A percentile compares a stretch with the other conserved stretches of the same genome.
Evolutionary conservation across 768 basidiomycete genomes (phyloP).

Genomic region (Macrolepiota dolichaula): DNA sequence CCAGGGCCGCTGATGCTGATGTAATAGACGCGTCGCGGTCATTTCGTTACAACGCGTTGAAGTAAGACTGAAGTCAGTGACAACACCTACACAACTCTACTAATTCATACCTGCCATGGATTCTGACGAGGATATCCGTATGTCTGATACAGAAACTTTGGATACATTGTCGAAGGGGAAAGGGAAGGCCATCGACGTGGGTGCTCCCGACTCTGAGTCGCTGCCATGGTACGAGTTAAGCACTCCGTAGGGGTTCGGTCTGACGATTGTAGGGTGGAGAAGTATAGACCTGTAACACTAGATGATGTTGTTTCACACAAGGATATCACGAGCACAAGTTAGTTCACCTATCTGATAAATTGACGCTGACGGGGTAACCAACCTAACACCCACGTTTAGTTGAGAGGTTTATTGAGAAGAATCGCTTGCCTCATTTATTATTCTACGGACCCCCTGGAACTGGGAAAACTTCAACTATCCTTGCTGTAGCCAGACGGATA

Average conservation of each 20-base stretch:
- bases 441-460: conserved; percentile 99
- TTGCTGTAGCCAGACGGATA: conserved; percentile 92
- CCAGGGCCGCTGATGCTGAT: conserved; percentile 11
- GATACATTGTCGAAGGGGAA: conserved; percentile 58
- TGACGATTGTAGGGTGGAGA: conserved; percentile 78
- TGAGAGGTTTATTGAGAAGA: conserved; percentile 94
- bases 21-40: conserved; percentile 12
- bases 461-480: conserved; percentile 96
- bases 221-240: conserved; percentile 71
- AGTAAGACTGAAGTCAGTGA: not conserved
- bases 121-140: conserved; percentile 53
- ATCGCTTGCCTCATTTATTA: conserved; percentile 88
- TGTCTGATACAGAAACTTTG: conserved; percentile 44
- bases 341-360: conserved; percentile 23
- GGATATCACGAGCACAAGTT: conserved; percentile 93
- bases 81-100: not conserved
- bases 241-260: conserved; percentile 10
- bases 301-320: conserved; percentile 96
- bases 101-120: conserved; percentile 38
- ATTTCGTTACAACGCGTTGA: conserved; percentile 13
- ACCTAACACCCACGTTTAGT: conserved; percentile 54
- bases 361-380: conserved; percentile 12
- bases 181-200: conserved; percentile 53
- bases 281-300: conserved; percentile 88
- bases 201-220: conserved; percentile 53